Evolutionary conservation across 208 protist species (phyloP).

Genomic region (Novymonas esmeraldas): DNA sequence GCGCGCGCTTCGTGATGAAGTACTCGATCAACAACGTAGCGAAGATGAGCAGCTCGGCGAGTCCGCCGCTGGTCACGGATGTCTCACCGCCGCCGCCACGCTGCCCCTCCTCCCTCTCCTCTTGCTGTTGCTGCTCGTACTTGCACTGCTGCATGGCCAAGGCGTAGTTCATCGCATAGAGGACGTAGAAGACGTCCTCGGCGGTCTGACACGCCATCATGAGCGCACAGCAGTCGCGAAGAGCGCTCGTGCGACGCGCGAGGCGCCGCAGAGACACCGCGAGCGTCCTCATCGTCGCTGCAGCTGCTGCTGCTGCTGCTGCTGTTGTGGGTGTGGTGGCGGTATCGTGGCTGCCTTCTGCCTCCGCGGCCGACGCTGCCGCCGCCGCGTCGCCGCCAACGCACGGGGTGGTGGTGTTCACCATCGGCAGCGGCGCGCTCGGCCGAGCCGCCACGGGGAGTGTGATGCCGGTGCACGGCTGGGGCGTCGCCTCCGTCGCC

Average conservation of each 20-base stretch:
- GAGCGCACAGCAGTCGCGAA: conserved; percentile 61
- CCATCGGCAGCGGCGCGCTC: conserved; percentile 16
- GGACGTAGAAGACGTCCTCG: conserved; percentile 56
- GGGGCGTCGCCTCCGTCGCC: neutral
- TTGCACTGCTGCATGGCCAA: conserved; percentile 31
- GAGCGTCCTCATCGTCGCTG: neutral
- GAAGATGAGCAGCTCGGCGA: conserved; percentile 47
- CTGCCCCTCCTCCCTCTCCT: neutral
- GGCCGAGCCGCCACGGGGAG: conserved; percentile 7
- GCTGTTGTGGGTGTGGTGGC: neutral
- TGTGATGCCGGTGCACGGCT: conserved; percentile 12
- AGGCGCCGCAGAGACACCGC: conserved; percentile 22
- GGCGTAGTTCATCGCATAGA: conserved; percentile 35
- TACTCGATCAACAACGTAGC: conserved; percentile 52
- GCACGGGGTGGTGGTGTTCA: neutral
- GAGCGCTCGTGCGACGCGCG: conserved; percentile 31
- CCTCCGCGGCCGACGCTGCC: too few relatives aligned
- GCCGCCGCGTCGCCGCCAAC: too few relatives aligned
- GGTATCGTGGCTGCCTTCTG: neutral
- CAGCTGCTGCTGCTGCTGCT: neutral
- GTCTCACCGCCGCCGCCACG: neutral
- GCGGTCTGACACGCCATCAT: conserved; percentile 47
- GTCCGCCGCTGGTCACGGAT: conserved; percentile 12
- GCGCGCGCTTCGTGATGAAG: conserved; percentile 50
- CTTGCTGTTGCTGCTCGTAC: conserved; percentile 9